Base-by-base conservation (phyloP, 2,329 filamentous ascomycete genomes). In the Penicillium concentricum region DNA sequence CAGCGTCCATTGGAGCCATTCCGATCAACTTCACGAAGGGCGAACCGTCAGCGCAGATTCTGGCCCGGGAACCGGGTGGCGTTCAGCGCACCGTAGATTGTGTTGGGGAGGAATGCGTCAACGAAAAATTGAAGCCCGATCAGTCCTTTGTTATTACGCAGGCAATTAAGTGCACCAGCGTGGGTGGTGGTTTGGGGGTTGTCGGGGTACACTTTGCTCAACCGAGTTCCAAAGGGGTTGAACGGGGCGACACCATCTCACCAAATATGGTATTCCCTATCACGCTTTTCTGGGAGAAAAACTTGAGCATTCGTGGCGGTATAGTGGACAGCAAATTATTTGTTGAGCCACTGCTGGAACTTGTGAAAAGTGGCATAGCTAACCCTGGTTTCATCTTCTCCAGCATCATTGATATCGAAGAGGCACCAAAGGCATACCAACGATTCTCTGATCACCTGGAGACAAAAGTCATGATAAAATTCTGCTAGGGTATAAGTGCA, bases 11-110 rank as follows among this genome's bases (percentile, higher is more conserved):
- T 16, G 84, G 83, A 0, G 84, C 81, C 57, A 80, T 81, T 3
- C 79, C 84, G 0, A 81, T 89, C 38, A 80, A 87, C 63, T 87
- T 88, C 65, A 80, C 72, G n/a, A 79, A 83, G 53, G 77, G 78
- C 5, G 84, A 87, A 62, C 81, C 61, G 0, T 50, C 60, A 1
- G n/a, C 47, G 9, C 46, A 58, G 42, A 59, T 63, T 15, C 82
- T 6, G 82, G 26, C 50, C 16, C 46, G 15, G 4, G 60, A 64
- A 16, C 46, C 58, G 3, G n/a, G 20, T 4, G 60, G 63, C 7
- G 56, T 64, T 0, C n/a, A 22, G 2, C 32, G 63, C 8, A 43
- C 34, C 5, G 35, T 54, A n/a, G 63, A 65, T 20, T 64, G 61
- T 24, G 60, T 65, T 9, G 61, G 61, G 9, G 56, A 56, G n/a